Evolutionary conservation across 2,329 filamentous ascomycete genomes (phyloP).

Genomic region (Colletotrichum chrysophilum): DNA sequence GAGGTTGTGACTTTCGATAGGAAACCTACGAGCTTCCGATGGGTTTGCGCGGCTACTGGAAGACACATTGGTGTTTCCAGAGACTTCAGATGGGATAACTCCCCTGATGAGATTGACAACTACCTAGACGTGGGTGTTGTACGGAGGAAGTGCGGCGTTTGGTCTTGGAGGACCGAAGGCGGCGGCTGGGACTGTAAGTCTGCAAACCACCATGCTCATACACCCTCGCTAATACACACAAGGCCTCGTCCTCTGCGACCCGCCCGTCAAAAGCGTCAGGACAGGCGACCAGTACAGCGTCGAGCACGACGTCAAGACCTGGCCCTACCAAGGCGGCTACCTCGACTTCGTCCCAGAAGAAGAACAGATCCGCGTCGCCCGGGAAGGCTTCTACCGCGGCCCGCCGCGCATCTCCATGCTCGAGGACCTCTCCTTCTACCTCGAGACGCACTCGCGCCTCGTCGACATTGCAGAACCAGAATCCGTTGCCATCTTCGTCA

Average conservation of each 20-base stretch:
- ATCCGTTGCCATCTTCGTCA: conserved; percentile 23
- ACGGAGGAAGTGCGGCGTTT: conserved; percentile 26
- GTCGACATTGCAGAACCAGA: conserved; percentile 12
- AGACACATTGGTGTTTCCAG: conserved; percentile 27
- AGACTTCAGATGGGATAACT: conserved; percentile 11
- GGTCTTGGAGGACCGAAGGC: conserved; percentile 19
- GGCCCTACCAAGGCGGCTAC: conserved; percentile 28
- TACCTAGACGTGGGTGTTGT: conserved; percentile 26
- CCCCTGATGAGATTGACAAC: conserved; percentile 14
- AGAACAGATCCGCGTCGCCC: conserved; percentile 14
- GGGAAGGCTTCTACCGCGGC: conserved; percentile 3
- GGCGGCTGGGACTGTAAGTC: conserved; percentile 27
- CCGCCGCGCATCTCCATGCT: conserved; percentile 25
- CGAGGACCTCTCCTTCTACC: conserved; percentile 29
- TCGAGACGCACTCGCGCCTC: conserved; percentile 21
- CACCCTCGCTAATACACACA: neutral
- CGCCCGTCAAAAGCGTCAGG: conserved; percentile 24
- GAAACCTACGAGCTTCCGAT: conserved; percentile 24
- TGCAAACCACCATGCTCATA: neutral
- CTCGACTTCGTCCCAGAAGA: conserved; percentile 28
- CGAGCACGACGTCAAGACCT: conserved; percentile 17
- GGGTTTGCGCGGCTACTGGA: conserved; percentile 27
- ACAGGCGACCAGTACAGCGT: conserved; percentile 23
- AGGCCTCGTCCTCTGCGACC: conserved; percentile 28
- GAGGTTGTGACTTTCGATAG: conserved; percentile 25